Percentiles rank a stretch among this genome's conserved stretches.
These are phyloP conservation scores for Allium fistulosum DNA, from an alignment of 106 monocot species.

Conservation along the genomic window DNA sequence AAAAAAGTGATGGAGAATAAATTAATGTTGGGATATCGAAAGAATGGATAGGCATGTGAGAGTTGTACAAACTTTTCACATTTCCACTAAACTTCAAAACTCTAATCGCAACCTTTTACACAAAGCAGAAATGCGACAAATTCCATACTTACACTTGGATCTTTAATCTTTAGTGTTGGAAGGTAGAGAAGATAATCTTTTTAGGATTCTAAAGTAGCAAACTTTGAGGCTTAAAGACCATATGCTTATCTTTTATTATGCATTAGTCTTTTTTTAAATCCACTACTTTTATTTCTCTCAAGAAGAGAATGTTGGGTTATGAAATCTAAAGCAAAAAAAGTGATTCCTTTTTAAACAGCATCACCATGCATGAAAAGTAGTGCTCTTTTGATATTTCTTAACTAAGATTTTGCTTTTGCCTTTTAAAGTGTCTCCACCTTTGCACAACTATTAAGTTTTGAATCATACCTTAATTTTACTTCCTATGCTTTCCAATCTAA, in stretches of 20 bases:
- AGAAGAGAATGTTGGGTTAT: constrained; percentile 40
- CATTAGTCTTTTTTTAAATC: constrained; percentile 32
- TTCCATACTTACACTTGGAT: constrained; percentile 27
- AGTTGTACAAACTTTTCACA: constrained; percentile 11
- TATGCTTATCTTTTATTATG: constrained; percentile 58
- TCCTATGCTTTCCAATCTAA: constrained; percentile 2
- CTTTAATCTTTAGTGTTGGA: constrained; percentile 19
- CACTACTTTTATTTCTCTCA: constrained; percentile 28
- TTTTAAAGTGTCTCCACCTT: constrained; percentile 44
- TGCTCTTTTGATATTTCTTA: constrained; percentile 29
- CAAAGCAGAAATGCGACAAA: constrained; percentile 18
- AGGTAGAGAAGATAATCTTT: constrained; percentile 41
- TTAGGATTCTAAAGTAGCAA: constrained; percentile 34
- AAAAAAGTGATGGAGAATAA: constrained; percentile 28
- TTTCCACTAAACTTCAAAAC: constrained; percentile 11
- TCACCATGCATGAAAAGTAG: constrained; percentile 54
- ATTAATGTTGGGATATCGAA: constrained; percentile 19
- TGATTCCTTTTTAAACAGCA: constrained; percentile 36
- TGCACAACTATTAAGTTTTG: constrained; percentile 42
- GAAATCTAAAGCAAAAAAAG: constrained; percentile 35
- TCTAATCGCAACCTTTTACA: constrained; percentile 10
- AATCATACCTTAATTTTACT: constrained; percentile 26
- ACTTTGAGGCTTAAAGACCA: constrained; percentile 37
- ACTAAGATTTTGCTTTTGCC: constrained; percentile 43
- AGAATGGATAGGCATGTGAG: constrained; percentile 25